phyloP scores from a whole-genome alignment of 2,329 filamentous ascomycete species.

The Thermomyces lanuginosus region DNA sequence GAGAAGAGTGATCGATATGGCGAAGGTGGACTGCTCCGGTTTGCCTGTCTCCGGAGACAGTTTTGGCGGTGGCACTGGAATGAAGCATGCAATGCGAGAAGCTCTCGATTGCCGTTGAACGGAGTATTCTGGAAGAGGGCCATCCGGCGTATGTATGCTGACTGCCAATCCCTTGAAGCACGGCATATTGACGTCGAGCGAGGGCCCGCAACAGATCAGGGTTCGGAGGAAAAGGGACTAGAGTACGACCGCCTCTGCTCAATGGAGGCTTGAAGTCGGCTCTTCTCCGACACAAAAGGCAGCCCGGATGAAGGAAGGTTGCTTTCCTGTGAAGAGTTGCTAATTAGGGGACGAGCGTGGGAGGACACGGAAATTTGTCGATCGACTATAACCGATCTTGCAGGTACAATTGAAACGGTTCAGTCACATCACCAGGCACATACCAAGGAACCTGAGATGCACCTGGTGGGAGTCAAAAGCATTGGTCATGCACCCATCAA shows the following conservation, averaged over 20 bases:
- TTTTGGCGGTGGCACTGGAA: slow-evolving; percentile 80
- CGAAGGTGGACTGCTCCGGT: slow-evolving; percentile 87
- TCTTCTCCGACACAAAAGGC: background rate
- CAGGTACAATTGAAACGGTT: background rate
- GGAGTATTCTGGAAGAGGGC: slow-evolving; percentile 78
- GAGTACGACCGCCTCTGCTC: background rate
- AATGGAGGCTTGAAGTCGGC: background rate
- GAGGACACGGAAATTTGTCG: too few relatives aligned
- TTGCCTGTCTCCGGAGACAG: slow-evolving; percentile 54
- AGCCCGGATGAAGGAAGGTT: background rate
- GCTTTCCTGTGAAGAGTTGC: background rate
- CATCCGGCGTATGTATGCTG: slow-evolving; percentile 72
- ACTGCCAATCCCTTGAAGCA: slow-evolving; percentile 99
- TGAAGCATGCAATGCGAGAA: slow-evolving; percentile 90
- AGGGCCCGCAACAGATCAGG: background rate
- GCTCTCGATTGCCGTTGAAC: slow-evolving; percentile 85
- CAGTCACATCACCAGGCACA: background rate
- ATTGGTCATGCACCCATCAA: slow-evolving; percentile 7
- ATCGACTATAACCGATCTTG: background rate
- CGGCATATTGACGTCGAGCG: slow-evolving; percentile 44
- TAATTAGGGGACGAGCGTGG: background rate
- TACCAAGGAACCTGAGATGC: slow-evolving; percentile 4
- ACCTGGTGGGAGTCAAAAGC: slow-evolving; percentile 7
- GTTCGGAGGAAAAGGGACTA: background rate
- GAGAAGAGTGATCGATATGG: slow-evolving; percentile 91